Evolutionary conservation across 2,329 filamentous ascomycete species (phyloP).

Genomic region (Mycosphaerella sp.): DNA sequence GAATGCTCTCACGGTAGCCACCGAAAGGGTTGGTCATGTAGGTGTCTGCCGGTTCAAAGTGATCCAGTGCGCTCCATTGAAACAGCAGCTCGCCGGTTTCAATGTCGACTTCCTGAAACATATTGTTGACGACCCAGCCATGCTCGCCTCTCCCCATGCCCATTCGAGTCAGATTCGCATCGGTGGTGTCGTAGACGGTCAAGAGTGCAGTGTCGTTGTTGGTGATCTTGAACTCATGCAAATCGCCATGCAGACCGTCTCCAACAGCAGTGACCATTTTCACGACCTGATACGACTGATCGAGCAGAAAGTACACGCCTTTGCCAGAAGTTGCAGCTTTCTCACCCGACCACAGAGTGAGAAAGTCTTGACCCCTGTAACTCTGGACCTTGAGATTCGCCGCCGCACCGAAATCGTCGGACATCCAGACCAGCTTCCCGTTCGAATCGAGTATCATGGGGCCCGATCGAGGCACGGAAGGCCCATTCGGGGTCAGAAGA

Average conservation of each 20-base stretch:
- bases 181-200: conserved; percentile 38
- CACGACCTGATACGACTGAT: conserved; percentile 25
- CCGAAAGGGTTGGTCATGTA: conserved; percentile 37
- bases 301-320: conserved; percentile 34
- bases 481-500: conserved; percentile 30
- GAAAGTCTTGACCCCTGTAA: conserved; percentile 33
- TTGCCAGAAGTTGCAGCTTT: conserved; percentile 32
- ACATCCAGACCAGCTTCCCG: conserved; percentile 33
- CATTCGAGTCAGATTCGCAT: conserved; percentile 26
- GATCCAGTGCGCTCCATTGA: conserved; percentile 37
- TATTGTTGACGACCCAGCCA: conserved; percentile 41
- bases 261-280: conserved; percentile 28
- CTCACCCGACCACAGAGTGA: conserved; percentile 39
- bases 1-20: conserved; percentile 30
- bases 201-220: conserved; percentile 39
- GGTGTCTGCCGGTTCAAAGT: conserved; percentile 30
- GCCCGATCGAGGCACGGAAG: conserved; percentile 27
- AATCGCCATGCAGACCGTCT: conserved; percentile 32
- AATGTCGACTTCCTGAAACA: conserved; percentile 42
- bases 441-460: conserved; percentile 34
- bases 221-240: conserved; percentile 44
- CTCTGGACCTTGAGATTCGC: conserved; percentile 33
- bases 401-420: conserved; percentile 27
- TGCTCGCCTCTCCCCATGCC: conserved; percentile 23
- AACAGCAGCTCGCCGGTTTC: conserved; percentile 38